Evolutionary conservation across 805 yeast species (phyloP).

Genomic region (Tetrapisispora taiwanensis): DNA sequence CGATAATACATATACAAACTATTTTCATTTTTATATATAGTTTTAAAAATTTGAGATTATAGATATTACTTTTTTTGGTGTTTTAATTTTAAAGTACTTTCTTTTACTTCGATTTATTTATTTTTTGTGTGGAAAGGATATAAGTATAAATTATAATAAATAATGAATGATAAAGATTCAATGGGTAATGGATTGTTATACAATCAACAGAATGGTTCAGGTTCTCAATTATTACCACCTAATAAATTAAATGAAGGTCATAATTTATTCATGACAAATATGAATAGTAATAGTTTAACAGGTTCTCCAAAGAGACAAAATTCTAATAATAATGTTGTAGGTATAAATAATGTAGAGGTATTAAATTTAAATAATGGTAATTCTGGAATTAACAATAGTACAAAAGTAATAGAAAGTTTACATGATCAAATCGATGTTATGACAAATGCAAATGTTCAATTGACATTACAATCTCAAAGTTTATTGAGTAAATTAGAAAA

Average conservation of each 20-base stretch:
- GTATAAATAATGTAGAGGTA: background rate
- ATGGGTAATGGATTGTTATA: background rate
- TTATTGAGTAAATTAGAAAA: constrained; percentile 44
- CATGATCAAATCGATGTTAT: constrained; percentile 45
- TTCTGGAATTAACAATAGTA: constrained; percentile 1
- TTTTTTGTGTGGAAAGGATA: too few species aligned
- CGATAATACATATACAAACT: too few species aligned
- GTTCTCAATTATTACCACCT: background rate
- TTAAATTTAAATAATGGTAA: background rate
- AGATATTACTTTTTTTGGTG: too few species aligned
- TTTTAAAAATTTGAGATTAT: too few species aligned
- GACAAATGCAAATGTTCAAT: constrained; percentile 30
- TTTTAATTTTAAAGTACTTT: too few species aligned
- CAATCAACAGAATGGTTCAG: background rate
- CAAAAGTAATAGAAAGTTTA: constrained; percentile 34
- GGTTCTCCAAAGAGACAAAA: background rate
- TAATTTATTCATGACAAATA: constrained; percentile 7
- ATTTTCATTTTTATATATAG: too few species aligned
- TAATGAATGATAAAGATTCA: background rate
- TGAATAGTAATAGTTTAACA: constrained; percentile 2
- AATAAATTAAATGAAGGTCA: constrained; percentile 11
- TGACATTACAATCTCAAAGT: constrained; percentile 35
- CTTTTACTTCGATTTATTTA: too few species aligned
- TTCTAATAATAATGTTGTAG: background rate
- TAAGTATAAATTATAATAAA: too few species aligned